Percentiles rank a stretch among this genome's conserved stretches.
Evolutionary conservation across 179 eudicot species (phyloP).

Genomic region (Spinacia oleracea): DNA sequence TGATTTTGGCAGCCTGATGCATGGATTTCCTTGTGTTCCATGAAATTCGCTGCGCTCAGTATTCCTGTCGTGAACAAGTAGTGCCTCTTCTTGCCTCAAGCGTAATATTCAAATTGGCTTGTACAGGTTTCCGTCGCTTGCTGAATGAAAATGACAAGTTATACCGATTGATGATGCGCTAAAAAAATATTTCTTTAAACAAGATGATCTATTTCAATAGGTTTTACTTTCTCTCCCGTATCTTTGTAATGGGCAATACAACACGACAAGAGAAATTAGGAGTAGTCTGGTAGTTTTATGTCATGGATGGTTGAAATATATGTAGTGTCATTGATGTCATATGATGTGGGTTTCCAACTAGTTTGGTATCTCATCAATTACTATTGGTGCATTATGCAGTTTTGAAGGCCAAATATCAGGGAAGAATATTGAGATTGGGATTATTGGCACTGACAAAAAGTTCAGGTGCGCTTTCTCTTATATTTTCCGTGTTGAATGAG

Average conservation of each 20-base stretch:
- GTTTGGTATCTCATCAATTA: background rate
- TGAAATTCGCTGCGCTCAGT: background rate
- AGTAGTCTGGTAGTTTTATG: background rate
- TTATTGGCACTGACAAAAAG: conserved; percentile 70
- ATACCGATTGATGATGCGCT: background rate
- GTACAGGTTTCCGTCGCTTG: background rate
- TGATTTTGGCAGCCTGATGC: background rate
- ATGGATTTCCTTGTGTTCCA: background rate
- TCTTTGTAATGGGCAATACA: background rate
- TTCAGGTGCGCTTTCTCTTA: conserved; percentile 56
- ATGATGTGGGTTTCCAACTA: background rate
- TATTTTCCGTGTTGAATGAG: background rate
- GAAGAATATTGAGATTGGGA: conserved; percentile 92
- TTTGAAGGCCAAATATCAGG: conserved; percentile 95
- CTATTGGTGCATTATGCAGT: conserved; percentile 35
- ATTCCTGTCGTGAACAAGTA: background rate
- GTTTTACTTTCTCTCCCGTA: background rate
- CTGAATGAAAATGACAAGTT: background rate
- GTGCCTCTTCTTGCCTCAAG: background rate
- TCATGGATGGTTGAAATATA: background rate
- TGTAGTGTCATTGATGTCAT: background rate
- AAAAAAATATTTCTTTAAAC: background rate
- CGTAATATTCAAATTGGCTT: background rate
- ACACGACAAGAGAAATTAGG: background rate
- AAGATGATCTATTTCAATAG: background rate